These are phyloP conservation scores for Paramecium sonneborni DNA, from an alignment of 73 alveolate species.

Conservation along the genomic window DNA sequence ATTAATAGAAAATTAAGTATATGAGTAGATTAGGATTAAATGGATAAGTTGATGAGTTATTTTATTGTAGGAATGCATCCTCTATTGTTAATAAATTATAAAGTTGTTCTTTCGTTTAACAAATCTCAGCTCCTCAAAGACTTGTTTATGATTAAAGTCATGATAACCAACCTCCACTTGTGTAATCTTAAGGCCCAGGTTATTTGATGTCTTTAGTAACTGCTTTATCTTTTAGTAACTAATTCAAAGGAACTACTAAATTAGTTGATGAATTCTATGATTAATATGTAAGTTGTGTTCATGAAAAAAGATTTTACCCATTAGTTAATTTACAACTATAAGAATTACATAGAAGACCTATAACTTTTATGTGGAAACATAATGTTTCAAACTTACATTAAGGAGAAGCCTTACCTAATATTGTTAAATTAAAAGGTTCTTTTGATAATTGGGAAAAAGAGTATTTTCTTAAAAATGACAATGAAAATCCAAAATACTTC, in stretches of 20 bases:
- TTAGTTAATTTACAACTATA: background rate
- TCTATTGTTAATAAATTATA: background rate
- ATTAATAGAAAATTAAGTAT: constrained; percentile 85
- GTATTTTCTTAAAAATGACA: background rate
- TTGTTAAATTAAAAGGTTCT: constrained; percentile 17
- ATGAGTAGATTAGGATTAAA: constrained; percentile 86
- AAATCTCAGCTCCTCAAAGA: background rate
- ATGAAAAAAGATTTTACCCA: constrained; percentile 84
- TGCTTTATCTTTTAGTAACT: background rate
- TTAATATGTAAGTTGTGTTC: constrained; percentile 85
- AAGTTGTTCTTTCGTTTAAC: background rate
- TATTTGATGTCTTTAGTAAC: background rate
- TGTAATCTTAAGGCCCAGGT: constrained; percentile 75
- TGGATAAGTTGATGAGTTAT: constrained; percentile 87
- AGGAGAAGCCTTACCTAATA: background rate
- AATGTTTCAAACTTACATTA: background rate
- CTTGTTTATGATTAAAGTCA: constrained; percentile 94
- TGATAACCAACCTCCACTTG: constrained; percentile 91
- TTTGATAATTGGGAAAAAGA: constrained; percentile 49
- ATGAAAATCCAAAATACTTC: constrained; percentile 5
- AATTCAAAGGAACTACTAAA: constrained; percentile 82
- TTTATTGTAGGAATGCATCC: constrained; percentile 48
- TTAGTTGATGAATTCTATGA: constrained; percentile 93
- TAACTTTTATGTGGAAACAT: background rate
- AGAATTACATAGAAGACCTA: background rate